These are phyloP conservation scores for Boletus huronensis DNA, from an alignment of 768 basidiomycete species.

Conservation along the genomic window DNA sequence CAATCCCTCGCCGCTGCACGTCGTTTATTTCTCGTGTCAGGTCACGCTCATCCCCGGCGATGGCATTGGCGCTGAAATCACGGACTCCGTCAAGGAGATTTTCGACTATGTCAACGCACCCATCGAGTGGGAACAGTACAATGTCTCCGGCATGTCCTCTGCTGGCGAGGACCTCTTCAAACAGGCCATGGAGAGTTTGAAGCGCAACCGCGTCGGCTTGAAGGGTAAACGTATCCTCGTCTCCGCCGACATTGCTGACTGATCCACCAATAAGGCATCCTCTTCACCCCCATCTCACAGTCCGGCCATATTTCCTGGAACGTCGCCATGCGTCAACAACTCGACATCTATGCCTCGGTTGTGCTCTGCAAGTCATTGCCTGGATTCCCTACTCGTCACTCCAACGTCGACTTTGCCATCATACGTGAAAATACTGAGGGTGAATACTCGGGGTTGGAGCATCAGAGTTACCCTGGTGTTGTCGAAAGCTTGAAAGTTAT, in stretches of 20 bases:
- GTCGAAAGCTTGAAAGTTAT: conserved; percentile 98
- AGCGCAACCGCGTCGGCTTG: conserved; percentile 95
- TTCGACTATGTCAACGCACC: conserved; percentile 97
- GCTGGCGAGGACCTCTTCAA: conserved; percentile 94
- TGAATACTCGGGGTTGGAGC: conserved; percentile 98
- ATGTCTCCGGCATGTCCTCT: conserved; percentile 94
- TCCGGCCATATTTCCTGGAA: conserved; percentile 99
- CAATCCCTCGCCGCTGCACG: conserved; percentile 1
- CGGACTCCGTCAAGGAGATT: conserved; percentile 98
- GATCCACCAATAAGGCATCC: conserved; percentile 64
- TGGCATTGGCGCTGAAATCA: conserved; percentile 95
- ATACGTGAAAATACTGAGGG: conserved; percentile 99
- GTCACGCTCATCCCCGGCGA: conserved; percentile 98
- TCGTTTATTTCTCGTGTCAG: conserved; percentile 40
- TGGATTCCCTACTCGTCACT: conserved; percentile 93
- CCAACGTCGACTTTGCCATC: conserved; percentile 97
- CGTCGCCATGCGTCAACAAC: conserved; percentile 98
- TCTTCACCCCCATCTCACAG: conserved; percentile 97
- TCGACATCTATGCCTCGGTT: conserved; percentile 98
- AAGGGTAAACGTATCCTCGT: conserved; percentile 62
- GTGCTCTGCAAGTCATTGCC: conserved; percentile 98
- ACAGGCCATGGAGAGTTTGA: conserved; percentile 96
- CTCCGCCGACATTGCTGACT: conserved; percentile 1
- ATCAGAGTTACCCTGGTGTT: conserved; percentile 96
- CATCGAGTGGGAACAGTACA: conserved; percentile 98